Percentiles rank a stretch among this genome's conserved stretches.
Evolutionary conservation across 495 filamentous ascomycete genomes (phyloP).

Genomic region (Daldinia grandis): DNA sequence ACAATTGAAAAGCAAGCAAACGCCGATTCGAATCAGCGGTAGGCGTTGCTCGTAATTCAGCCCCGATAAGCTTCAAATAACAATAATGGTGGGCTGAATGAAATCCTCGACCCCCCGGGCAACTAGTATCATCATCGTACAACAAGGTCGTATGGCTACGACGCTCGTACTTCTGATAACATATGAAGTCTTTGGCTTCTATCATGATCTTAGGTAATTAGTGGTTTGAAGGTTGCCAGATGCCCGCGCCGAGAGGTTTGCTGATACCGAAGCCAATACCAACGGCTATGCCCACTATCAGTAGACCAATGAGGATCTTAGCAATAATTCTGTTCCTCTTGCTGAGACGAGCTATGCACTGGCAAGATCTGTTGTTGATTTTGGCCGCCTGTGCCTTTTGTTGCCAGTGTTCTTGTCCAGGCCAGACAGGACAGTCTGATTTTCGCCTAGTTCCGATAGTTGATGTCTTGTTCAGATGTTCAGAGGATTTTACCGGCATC

Average conservation of each 20-base stretch:
- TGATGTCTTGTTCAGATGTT: conserved; percentile 44
- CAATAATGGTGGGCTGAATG: neutral
- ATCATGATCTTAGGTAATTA: conserved; percentile 5
- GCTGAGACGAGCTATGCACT: conserved; percentile 55
- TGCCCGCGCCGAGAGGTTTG: conserved; percentile 57
- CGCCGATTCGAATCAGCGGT: conserved; percentile 4
- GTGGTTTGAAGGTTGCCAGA: conserved; percentile 49
- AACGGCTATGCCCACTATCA: conserved; percentile 57
- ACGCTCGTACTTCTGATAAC: neutral
- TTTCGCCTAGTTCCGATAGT: conserved; percentile 45
- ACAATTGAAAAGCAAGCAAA: conserved; percentile 19
- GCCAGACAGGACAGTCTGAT: conserved; percentile 59
- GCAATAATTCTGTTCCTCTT: conserved; percentile 57
- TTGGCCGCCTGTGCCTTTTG: conserved; percentile 58
- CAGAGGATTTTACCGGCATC: conserved; percentile 44
- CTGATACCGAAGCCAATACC: conserved; percentile 60
- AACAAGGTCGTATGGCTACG: neutral
- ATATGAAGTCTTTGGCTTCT: neutral
- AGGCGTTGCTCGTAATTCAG: neutral
- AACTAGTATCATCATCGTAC: neutral
- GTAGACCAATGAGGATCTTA: conserved; percentile 53
- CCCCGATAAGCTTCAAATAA: neutral
- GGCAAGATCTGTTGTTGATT: conserved; percentile 54
- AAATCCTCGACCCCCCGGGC: neutral
- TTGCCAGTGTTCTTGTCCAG: conserved; percentile 60